Conservation (phyloP, 768 basidiomycete species). For the Dendrothele bispora region DNA sequence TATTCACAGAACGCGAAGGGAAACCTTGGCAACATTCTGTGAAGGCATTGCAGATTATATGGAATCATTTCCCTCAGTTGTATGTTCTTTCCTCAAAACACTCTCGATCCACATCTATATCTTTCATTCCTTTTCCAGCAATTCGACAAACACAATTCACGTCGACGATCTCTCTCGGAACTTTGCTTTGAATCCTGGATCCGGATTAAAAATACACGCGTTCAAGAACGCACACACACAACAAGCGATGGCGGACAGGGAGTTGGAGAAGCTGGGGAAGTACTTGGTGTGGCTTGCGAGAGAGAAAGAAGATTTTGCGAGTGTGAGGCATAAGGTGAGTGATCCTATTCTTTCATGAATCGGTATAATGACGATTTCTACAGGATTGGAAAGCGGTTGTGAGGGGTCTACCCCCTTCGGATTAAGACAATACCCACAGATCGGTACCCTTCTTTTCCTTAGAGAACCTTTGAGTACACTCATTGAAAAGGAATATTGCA, state of each 20-base stretch:
- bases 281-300: slow-evolving; percentile 68
- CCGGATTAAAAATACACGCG: slow-evolving; percentile 81
- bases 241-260: slow-evolving; percentile 63
- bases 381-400: slow-evolving; percentile 55
- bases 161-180: slow-evolving; percentile 87
- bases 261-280: slow-evolving; percentile 60
- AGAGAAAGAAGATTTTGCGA: slow-evolving; percentile 61
- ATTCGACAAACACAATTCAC: slow-evolving; percentile 77
- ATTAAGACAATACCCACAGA: too few species aligned
- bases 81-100: slow-evolving; percentile 26
- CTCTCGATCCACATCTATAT: not conserved
- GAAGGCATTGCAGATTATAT: slow-evolving; percentile 82
- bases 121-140: slow-evolving; percentile 32
- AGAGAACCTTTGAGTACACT: too few species aligned
- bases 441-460: too few species aligned
- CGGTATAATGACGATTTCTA: not conserved
- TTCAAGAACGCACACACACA: slow-evolving; percentile 78
- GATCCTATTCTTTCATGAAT: not conserved
- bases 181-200: slow-evolving; percentile 83
- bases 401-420: slow-evolving; percentile 34
- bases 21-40: slow-evolving; percentile 81
- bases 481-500: too few species aligned
- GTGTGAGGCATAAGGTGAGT: slow-evolving; percentile 65
- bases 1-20: slow-evolving; percentile 71
- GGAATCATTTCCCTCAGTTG: slow-evolving; percentile 86